Conservation (phyloP, 805 yeast species). For the Suhomyces sp. region DNA sequence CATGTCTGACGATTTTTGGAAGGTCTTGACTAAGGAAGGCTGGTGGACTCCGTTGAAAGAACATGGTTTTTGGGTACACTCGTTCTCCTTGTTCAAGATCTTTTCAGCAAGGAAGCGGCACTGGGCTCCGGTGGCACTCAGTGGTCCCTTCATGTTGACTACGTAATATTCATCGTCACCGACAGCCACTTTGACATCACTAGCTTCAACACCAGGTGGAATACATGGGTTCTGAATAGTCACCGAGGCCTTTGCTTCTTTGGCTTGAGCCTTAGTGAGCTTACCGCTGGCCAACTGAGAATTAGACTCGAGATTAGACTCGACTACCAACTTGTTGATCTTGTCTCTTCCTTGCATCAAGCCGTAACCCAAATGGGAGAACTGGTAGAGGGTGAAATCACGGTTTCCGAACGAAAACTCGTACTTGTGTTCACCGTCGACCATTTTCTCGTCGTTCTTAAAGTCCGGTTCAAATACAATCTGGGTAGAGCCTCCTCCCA, state of each 20-base stretch:
- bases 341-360: slow-evolving; percentile 90
- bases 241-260: slow-evolving; percentile 39
- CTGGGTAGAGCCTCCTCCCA: slow-evolving; percentile 98
- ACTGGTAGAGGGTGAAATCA: slow-evolving; percentile 81
- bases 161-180: slow-evolving; percentile 42
- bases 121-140: slow-evolving; percentile 65
- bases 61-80: slow-evolving; percentile 77
- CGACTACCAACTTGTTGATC: slow-evolving; percentile 65
- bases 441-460: slow-evolving; percentile 55
- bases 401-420: slow-evolving; percentile 76
- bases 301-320: slow-evolving; percentile 39
- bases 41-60: slow-evolving; percentile 97
- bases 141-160: slow-evolving; percentile 65
- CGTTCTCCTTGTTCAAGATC: slow-evolving; percentile 77
- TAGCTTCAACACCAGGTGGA: slow-evolving; percentile 69
- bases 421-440: slow-evolving; percentile 86
- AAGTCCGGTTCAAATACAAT: slow-evolving; percentile 95
- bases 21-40: slow-evolving; percentile 81
- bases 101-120: slow-evolving; percentile 84
- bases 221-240: slow-evolving; percentile 78
- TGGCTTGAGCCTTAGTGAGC: slow-evolving; percentile 28
- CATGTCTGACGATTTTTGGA: slow-evolving; percentile 71
- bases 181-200: slow-evolving; percentile 58
- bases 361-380: slow-evolving; percentile 94
- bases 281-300: slow-evolving; percentile 13